A percentile compares a stretch with the other conserved stretches of the same genome.
Evolutionary conservation across 208 protist species (phyloP).

Genomic region (Angomonas ambiguus): DNA sequence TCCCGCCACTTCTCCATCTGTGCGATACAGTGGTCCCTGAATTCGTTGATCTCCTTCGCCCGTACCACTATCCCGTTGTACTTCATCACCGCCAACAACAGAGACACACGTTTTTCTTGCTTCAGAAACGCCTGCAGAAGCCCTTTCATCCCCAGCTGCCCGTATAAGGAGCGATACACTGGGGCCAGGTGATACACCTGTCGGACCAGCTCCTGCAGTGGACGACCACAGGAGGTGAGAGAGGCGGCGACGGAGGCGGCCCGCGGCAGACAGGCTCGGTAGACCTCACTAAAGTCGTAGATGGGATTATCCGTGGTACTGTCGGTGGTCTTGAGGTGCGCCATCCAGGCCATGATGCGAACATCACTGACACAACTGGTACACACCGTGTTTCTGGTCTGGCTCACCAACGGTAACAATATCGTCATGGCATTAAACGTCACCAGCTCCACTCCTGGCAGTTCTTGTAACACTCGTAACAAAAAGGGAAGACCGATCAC

Average conservation of each 20-base stretch:
- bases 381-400: conserved; percentile 36
- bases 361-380: conserved; percentile 79
- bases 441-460: conserved; percentile 82
- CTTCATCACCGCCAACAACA: conserved; percentile 75
- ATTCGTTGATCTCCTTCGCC: conserved; percentile 52
- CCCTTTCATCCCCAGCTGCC: conserved; percentile 61
- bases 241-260: background rate
- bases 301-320: background rate
- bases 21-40: conserved; percentile 36
- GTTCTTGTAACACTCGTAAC: conserved; percentile 26
- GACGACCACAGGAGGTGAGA: background rate
- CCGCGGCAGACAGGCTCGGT: conserved; percentile 8
- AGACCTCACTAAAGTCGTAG: conserved; percentile 23
- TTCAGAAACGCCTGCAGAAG: conserved; percentile 82
- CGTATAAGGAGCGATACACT: conserved; percentile 77
- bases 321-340: conserved; percentile 5
- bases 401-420: conserved; percentile 53
- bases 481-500: conserved; percentile 2
- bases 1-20: conserved; percentile 41
- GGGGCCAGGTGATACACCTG: conserved; percentile 72
- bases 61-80: conserved; percentile 62
- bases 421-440: conserved; percentile 80
- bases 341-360: conserved; percentile 85
- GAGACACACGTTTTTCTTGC: conserved; percentile 78
- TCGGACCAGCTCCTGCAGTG: conserved; percentile 42